A percentile compares a stretch with the other conserved stretches of the same genome.
Evolutionary conservation across 2,329 filamentous ascomycete genomes (phyloP).

Genomic region (Nemania bipapillata): DNA sequence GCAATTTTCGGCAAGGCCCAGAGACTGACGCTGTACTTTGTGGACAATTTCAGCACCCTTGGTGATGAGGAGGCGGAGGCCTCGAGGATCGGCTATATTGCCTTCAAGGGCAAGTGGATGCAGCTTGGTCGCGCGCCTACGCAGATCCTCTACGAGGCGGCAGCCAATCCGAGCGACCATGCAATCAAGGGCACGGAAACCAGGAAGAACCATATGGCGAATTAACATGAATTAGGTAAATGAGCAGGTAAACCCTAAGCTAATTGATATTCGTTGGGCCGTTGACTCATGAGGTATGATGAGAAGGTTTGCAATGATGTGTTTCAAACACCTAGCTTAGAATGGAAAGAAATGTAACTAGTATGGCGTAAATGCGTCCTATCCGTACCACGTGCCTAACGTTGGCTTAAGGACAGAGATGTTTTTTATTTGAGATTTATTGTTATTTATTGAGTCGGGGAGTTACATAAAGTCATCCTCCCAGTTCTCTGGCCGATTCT

Average conservation of each 20-base stretch:
- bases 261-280: background rate
- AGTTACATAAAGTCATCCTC: slow-evolving; percentile 91
- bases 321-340: background rate
- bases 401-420: background rate
- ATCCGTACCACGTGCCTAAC: background rate
- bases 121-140: slow-evolving; percentile 82
- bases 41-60: slow-evolving; percentile 80
- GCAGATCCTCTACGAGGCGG: slow-evolving; percentile 91
- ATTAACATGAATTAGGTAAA: too few relatives aligned
- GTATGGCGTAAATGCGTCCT: background rate
- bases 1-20: slow-evolving; percentile 89
- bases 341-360: background rate
- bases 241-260: background rate
- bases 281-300: background rate
- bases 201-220: too few relatives aligned
- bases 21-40: slow-evolving; percentile 84
- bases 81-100: slow-evolving; percentile 82
- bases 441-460: background rate
- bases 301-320: background rate
- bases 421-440: background rate
- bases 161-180: slow-evolving; percentile 91
- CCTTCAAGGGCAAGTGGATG: slow-evolving; percentile 96
- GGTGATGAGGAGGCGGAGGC: slow-evolving; percentile 76
- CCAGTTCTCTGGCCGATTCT: slow-evolving; percentile 80
- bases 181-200: slow-evolving; percentile 68